Percentiles rank a stretch among this genome's conserved stretches.
phyloP scores from a whole-genome alignment of 768 basidiomycete genomes.

The Dictyophora rubrovolvata region DNA sequence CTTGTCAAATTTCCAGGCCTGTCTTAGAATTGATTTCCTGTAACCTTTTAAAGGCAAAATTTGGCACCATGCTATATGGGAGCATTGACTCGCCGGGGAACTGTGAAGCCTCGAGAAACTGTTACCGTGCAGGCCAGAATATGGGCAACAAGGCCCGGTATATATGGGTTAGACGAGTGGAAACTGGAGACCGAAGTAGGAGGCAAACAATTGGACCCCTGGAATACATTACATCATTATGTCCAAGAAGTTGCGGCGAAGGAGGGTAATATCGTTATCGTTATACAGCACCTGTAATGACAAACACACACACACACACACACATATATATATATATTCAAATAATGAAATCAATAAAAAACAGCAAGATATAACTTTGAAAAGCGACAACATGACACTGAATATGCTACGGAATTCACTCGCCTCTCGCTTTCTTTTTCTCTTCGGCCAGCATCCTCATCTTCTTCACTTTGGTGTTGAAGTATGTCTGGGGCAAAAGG shows the following conservation, averaged over 20 bases:
- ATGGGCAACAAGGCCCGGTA: constrained; percentile 54
- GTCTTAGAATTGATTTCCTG: neutral
- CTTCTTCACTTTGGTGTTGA: constrained; percentile 66
- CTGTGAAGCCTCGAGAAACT: constrained; percentile 39
- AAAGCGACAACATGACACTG: neutral
- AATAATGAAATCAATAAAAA: neutral
- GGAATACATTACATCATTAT: neutral
- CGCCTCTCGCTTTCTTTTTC: constrained; percentile 29
- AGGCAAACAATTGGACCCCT: constrained; percentile 17
- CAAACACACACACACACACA: neutral
- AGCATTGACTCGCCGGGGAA: constrained; percentile 54
- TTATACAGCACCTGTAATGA: neutral
- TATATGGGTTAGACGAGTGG: constrained; percentile 61
- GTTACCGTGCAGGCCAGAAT: constrained; percentile 38
- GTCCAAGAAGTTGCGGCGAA: neutral
- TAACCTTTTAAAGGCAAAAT: constrained; percentile 20
- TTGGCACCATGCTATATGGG: constrained; percentile 53
- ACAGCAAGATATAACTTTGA: neutral
- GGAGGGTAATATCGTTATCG: constrained; percentile 4
- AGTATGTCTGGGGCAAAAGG: constrained; percentile 41
- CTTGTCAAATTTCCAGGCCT: constrained; percentile 1
- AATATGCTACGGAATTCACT: neutral
- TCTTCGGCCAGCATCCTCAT: constrained; percentile 42
- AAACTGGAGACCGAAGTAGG: constrained; percentile 55
- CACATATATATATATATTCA: neutral